phyloP scores from a whole-genome alignment of 1,284 basidiomycete genomes.

The Sutorius eximius region DNA sequence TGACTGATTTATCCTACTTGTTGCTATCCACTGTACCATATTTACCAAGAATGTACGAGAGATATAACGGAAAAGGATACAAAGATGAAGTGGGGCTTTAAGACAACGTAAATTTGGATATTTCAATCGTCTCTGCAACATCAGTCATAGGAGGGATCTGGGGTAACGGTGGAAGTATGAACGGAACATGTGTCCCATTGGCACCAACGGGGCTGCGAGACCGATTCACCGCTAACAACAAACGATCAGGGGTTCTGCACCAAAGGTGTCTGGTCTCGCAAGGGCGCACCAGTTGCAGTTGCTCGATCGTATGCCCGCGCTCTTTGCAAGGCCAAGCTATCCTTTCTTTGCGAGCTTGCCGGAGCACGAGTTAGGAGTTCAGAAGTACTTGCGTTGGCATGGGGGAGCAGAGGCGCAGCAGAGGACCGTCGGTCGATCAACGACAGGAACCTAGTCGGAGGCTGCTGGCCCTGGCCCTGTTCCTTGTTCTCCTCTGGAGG shows the following conservation, averaged over 20 bases:
- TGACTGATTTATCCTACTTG: constrained; percentile 10
- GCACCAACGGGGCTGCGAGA: constrained; percentile 2
- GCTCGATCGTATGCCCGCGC: constrained; percentile 40
- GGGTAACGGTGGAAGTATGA: constrained; percentile 43
- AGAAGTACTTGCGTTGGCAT: background rate
- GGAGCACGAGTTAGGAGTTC: constrained; percentile 22
- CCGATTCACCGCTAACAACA: background rate
- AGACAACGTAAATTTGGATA: constrained; percentile 37
- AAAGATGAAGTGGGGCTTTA: background rate
- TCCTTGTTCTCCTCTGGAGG: constrained; percentile 9
- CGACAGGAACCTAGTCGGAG: constrained; percentile 13
- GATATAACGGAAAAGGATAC: background rate
- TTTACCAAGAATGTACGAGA: constrained; percentile 5
- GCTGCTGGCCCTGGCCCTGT: constrained; percentile 4
- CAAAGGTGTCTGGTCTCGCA: constrained; percentile 8
- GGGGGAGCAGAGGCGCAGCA: constrained; percentile 3
- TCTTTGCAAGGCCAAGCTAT: constrained; percentile 53
- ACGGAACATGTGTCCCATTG: constrained; percentile 28
- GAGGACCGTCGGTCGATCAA: constrained; percentile 15
- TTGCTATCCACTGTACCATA: constrained; percentile 8
- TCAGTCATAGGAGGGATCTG: constrained; percentile 35
- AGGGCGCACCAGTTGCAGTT: constrained; percentile 20
- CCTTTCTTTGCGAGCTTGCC: constrained; percentile 30
- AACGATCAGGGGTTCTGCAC: constrained; percentile 3
- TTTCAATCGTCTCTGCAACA: constrained; percentile 34